A percentile compares a stretch with the other conserved stretches of the same genome.
Evolutionary conservation across 331 rosid genomes (phyloP).

Genomic region (Acacia pycnantha): DNA sequence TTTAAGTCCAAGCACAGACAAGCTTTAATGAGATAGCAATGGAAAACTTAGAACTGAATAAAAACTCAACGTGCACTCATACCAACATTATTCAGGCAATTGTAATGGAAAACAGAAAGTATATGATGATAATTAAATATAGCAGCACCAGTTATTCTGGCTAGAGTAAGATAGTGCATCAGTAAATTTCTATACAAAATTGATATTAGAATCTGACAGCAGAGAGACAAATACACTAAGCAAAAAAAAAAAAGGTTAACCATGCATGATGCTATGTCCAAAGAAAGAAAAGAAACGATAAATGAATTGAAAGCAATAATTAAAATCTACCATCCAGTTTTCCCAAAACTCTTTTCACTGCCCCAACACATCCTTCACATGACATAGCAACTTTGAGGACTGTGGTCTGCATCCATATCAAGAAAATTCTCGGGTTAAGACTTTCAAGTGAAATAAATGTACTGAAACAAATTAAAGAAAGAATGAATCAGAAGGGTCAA

Average conservation of each 20-base stretch:
- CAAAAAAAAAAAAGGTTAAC: background rate
- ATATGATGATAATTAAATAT: background rate
- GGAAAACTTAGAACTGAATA: background rate
- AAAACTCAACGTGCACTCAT: background rate
- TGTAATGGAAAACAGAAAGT: background rate
- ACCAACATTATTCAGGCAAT: background rate
- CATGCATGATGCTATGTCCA: no score
- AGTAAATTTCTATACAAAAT: constrained; percentile 1
- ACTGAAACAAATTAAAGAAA: background rate
- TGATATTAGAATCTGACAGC: background rate
- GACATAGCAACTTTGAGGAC: constrained; percentile 94
- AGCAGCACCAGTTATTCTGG: background rate
- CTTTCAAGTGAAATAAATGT: background rate
- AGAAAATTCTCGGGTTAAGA: background rate
- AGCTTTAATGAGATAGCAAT: background rate
- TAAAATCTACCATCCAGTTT: constrained; percentile 74
- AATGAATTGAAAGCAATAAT: background rate
- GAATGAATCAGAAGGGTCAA: background rate
- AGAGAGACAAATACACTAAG: background rate
- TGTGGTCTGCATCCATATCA: constrained; percentile 58
- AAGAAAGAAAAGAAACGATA: background rate
- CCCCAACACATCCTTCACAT: constrained; percentile 88
- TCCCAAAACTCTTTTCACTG: constrained; percentile 86
- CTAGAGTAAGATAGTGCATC: background rate
- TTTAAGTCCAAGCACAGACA: background rate